A percentile compares a stretch with the other conserved stretches of the same genome.
Evolutionary conservation across 441 rosid genomes (phyloP).

Genomic region (Erodium trifolium): DNA sequence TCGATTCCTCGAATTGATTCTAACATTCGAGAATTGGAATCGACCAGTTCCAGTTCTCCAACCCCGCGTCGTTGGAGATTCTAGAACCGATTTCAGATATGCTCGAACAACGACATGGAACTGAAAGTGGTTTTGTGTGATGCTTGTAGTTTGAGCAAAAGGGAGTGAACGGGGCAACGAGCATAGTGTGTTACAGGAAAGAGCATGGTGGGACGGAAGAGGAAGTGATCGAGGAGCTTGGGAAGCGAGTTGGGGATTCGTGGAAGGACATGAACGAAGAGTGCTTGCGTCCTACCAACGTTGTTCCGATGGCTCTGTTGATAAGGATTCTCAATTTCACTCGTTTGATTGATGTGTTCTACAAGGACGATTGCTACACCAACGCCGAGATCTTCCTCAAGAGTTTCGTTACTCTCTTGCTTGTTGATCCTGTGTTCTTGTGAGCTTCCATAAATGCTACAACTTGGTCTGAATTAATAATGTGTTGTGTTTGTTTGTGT

Average conservation of each 20-base stretch:
- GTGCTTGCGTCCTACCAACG: slow-evolving; percentile 8
- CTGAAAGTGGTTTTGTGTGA: too few species aligned
- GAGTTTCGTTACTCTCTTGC: slow-evolving; percentile 8
- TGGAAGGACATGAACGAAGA: slow-evolving; percentile 35
- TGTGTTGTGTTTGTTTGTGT: too few species aligned
- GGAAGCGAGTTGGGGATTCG: slow-evolving; percentile 10
- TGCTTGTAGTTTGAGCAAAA: too few species aligned
- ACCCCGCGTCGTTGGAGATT: too few species aligned
- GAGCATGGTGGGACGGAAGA: slow-evolving; percentile 20
- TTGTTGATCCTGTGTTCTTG: slow-evolving; percentile 4
- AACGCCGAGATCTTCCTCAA: not conserved
- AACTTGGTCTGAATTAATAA: too few species aligned
- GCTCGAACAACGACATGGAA: too few species aligned
- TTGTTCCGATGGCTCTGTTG: slow-evolving; percentile 15
- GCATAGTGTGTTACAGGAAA: slow-evolving; percentile 20
- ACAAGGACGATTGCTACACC: slow-evolving; percentile 23
- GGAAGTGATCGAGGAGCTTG: slow-evolving; percentile 19
- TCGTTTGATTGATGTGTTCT: slow-evolving; percentile 14
- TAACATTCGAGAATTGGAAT: too few species aligned
- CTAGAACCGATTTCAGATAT: too few species aligned
- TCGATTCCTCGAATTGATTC: too few species aligned
- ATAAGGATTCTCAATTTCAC: slow-evolving; percentile 16
- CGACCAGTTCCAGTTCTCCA: too few species aligned
- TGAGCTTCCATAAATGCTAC: too few species aligned
- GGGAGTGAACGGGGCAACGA: slow-evolving; percentile 8